Base-by-base conservation (phyloP, 495 filamentous ascomycete species). In the Penicillium daleae region DNA sequence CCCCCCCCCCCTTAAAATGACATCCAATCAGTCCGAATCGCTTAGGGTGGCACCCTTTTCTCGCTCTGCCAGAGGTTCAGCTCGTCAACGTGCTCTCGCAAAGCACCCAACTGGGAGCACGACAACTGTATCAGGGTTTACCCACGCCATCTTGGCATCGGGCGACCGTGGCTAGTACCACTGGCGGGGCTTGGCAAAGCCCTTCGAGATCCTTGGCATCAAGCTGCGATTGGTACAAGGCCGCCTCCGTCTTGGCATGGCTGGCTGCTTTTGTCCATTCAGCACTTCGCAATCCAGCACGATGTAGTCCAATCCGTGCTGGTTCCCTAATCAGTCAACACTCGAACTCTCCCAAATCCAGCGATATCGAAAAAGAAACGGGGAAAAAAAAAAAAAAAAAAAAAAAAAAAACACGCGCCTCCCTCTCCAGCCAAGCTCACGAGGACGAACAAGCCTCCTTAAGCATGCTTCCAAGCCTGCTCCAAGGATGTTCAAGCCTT, bases 111-210 rank as follows among this genome's bases (percentile, higher is more conserved):
- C 15, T n/a, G n/a, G 39, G 39, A 8, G n/a, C 40, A 42, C 19
- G 19, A n/a, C 21, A 17, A 42, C 40, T 2, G 19, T 17, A n/a
- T 15, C 8, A 7, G 40, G 40, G 4, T 9, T 21, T 22, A 22
- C 15, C 4, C 42, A 15, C 42, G 42, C 42, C 42, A 46, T 46
- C 42, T 46, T 46, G 42, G 42, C 42, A 46, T 46, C 42, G 42
- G 19, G 21, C 42, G 21, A 24, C 42, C 42, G 42, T 46, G 42
- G 42, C 2, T 46, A 21, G 42, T 46, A 19, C 22, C 1, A 22
- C 19, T 46, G 42, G 42, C 42, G 24, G 42, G 22, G 22, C 42
- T 46, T 46, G 42, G 42, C 42, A 46, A 46, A 21, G 40, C n/a
- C 21, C n/a, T 22, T 46, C n/a, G 4, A 24, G 6, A 12, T 3